phyloP scores from a whole-genome alignment of 805 yeast genomes.

The Blastobotrys robertii region DNA sequence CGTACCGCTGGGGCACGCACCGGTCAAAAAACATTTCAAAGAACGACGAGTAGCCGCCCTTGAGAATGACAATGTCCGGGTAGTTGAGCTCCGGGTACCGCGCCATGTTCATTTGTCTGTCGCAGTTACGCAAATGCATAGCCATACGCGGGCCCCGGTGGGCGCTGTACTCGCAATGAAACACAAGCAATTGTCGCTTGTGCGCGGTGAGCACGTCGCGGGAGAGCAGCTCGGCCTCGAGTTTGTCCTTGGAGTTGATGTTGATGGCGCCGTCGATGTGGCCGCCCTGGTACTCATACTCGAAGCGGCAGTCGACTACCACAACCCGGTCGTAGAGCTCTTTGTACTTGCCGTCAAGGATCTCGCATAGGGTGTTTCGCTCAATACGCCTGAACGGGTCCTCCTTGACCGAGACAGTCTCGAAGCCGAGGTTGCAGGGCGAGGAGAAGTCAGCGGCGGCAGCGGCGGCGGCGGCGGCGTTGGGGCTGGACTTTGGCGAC shows the following conservation, averaged over 20 bases:
- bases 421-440: slow-evolving; percentile 15
- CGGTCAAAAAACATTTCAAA: slow-evolving; percentile 46
- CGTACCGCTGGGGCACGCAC: slow-evolving; percentile 71
- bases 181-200: slow-evolving; percentile 48
- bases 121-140: slow-evolving; percentile 69
- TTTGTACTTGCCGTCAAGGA: slow-evolving; percentile 46
- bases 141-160: slow-evolving; percentile 95
- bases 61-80: slow-evolving; percentile 81
- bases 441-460: slow-evolving; percentile 11
- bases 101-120: slow-evolving; percentile 62
- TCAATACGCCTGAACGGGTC: slow-evolving; percentile 66
- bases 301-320: slow-evolving; percentile 84
- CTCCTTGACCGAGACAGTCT: slow-evolving; percentile 36
- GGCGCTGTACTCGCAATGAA: slow-evolving; percentile 92
- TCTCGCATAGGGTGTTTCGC: slow-evolving; percentile 45
- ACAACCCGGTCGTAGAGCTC: slow-evolving; percentile 45
- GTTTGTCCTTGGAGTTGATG: slow-evolving; percentile 55
- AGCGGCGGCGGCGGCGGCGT: slow-evolving; percentile 7
- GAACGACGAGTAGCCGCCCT: slow-evolving; percentile 85
- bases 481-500: neutral
- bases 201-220: slow-evolving; percentile 18
- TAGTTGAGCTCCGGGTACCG: slow-evolving; percentile 73
- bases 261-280: slow-evolving; percentile 81
- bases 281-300: slow-evolving; percentile 87
- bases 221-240: slow-evolving; percentile 47